phyloP scores from a whole-genome alignment of 2,329 filamentous ascomycete species.

The Tolypocladium nubicola region DNA sequence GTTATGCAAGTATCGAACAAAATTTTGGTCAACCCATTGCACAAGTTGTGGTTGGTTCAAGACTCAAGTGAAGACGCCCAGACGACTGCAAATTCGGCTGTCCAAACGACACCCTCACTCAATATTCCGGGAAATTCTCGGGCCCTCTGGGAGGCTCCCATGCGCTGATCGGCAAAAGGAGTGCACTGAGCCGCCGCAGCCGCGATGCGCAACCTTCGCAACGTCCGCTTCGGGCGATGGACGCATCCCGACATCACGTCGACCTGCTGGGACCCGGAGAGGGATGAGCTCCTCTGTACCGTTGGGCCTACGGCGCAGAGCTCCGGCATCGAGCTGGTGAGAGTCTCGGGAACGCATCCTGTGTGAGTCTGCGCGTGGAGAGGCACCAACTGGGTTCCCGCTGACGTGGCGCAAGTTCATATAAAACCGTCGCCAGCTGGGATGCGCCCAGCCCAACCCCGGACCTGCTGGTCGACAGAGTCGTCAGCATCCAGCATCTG shows the following conservation, averaged over 20 bases:
- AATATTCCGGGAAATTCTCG: neutral
- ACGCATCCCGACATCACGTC: constrained; percentile 57
- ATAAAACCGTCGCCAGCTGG: constrained; percentile 63
- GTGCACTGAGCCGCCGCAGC: neutral
- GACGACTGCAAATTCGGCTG: neutral
- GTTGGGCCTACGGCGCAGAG: constrained; percentile 68
- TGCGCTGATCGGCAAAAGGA: constrained; percentile 1
- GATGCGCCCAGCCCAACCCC: constrained; percentile 74
- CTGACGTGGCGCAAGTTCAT: constrained; percentile 12
- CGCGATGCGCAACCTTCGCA: constrained; percentile 79
- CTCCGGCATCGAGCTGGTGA: constrained; percentile 61
- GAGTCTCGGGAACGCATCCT: constrained; percentile 34
- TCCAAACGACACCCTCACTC: neutral
- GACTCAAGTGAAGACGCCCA: neutral
- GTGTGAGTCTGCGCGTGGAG: constrained; percentile 2
- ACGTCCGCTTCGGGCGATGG: constrained; percentile 59
- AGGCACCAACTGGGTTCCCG: neutral
- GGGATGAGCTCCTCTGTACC: constrained; percentile 69
- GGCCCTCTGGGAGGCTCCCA: neutral
- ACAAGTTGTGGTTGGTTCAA: constrained; percentile 1
- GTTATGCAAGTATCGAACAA: constrained; percentile 4
- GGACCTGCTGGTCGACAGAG: constrained; percentile 61
- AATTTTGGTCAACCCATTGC: constrained; percentile 5
- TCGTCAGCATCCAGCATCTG: constrained; percentile 77
- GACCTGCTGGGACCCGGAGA: constrained; percentile 74